Evolutionary conservation across 768 basidiomycete genomes (phyloP), one percentile per base, ranked within the genome.

Genomic region (Amanita pseudoporphyria): DNA sequence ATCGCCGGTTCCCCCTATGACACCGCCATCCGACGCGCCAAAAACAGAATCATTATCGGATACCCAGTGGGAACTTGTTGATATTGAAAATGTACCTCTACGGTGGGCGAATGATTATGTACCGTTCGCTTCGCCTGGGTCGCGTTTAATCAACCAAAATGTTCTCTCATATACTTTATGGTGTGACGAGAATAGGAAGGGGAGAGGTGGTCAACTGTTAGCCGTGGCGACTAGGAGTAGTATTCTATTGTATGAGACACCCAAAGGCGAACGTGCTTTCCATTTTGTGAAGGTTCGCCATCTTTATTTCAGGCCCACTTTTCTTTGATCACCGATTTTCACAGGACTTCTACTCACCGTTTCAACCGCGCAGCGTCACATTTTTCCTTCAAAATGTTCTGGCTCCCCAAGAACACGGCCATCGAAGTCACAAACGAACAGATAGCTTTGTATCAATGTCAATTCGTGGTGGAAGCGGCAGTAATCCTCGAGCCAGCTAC

Each of bases 71-170:
- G 49, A 50, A 22, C n/a, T 50, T 16, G 18, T 50, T 60, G 58
- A 88, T 5, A 71, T 88, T 1, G 87, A 89, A 10, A 77, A 79
- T 41, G 65, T 85, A 7, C 84, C 87, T 1, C 58, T 90, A 39
- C 77, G 85, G 28, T 92, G 89, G 89, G 86, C 87, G n/a, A 84
- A 83, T 0, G 89, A 92, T 62, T 91, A 77, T 59, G 84, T 87
- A 2, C 81, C 86, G 0, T 73, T 92, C n/a, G 86, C 86, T 4
- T 65, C 75, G 2, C 63, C 74, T 21, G 78, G 83, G 2, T 85
- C 87, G 21, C 72, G 86, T 39, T 64, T 90, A 38, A 65, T 71
- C 22, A 76, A 73, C 50, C 57, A 71, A 1, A 76, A 78, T 2
- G 79, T 87, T 12, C 57, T 78, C 19, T 79, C 75, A 3, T 92